A percentile compares a stretch with the other conserved stretches of the same genome.
phyloP scores from a whole-genome alignment of 192 early-diverging fungal genomes.

The Mortierella antarctica region DNA sequence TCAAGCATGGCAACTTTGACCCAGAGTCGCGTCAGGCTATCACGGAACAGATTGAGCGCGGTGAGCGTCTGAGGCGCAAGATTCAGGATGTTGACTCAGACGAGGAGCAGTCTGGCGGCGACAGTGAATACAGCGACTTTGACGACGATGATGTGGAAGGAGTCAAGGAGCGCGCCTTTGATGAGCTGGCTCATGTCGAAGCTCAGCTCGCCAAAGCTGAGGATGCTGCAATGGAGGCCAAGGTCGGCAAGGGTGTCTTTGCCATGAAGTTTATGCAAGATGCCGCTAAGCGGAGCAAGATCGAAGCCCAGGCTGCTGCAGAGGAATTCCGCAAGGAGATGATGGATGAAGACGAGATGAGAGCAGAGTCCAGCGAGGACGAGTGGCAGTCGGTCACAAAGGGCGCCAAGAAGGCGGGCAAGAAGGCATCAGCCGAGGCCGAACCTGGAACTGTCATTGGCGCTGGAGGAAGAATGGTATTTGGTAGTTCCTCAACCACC shows the following conservation, averaged over 20 bases:
- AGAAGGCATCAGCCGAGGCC: conserved; percentile 19
- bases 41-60: conserved; percentile 83
- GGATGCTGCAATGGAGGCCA: conserved; percentile 56
- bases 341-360: conserved; percentile 54
- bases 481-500: conserved; percentile 54
- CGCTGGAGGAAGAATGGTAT: conserved; percentile 70
- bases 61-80: conserved; percentile 83
- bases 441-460: conserved; percentile 43
- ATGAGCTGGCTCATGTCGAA: conserved; percentile 67
- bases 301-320: conserved; percentile 53
- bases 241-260: conserved; percentile 82
- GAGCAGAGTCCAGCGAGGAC: conserved; percentile 43
- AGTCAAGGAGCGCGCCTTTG: conserved; percentile 52
- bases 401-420: conserved; percentile 41
- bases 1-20: conserved; percentile 68
- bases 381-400: conserved; percentile 37
- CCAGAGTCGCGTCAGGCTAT: conserved; percentile 80
- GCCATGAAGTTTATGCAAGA: conserved; percentile 99
- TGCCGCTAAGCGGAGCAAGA: conserved; percentile 69
- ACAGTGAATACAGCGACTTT: conserved; percentile 57
- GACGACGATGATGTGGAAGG: conserved; percentile 61
- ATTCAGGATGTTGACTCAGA: conserved; percentile 79
- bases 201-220: conserved; percentile 50
- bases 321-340: conserved; percentile 63
- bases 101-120: conserved; percentile 61